Percentiles rank a stretch among this genome's conserved stretches.
phyloP scores from a whole-genome alignment of 345 rosid species.

The Sonneratia caseolaris region DNA sequence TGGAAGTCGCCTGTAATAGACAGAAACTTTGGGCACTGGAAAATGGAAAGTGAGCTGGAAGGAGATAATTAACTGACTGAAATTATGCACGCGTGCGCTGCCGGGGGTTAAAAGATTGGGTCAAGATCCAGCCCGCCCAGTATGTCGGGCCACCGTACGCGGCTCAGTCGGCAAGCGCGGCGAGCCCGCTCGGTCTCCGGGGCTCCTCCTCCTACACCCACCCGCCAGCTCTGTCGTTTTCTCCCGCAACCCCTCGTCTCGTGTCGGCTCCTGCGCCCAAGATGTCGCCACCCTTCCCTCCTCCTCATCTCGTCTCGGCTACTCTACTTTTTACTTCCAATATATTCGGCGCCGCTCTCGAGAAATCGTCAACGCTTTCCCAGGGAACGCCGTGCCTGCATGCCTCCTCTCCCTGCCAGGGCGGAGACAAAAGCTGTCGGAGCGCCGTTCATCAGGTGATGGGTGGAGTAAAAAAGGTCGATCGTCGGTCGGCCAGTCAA shows the following conservation, averaged over 20 bases:
- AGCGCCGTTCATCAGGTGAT: neutral
- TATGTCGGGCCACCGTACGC: neutral
- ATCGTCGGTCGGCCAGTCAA: neutral
- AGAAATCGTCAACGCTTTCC: conserved; percentile 2
- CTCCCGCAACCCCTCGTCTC: neutral
- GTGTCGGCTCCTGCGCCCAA: neutral
- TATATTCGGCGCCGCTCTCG: neutral
- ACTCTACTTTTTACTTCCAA: neutral
- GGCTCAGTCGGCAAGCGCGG: conserved; percentile 1
- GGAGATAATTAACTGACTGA: neutral
- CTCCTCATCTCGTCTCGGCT: neutral
- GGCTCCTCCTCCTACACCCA: neutral
- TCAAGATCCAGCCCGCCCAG: no score
- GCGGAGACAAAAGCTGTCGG: conserved; percentile 1
- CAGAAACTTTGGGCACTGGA: neutral
- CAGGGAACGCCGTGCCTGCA: neutral
- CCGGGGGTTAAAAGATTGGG: no score
- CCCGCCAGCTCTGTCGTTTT: neutral
- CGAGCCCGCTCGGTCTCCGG: neutral
- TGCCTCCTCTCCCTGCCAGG: neutral
- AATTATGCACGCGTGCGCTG: neutral
- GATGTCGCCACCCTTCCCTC: neutral
- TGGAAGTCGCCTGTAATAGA: neutral
- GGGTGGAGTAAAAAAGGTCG: neutral
- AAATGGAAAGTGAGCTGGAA: neutral